These are phyloP conservation scores for Cladophialophora carrionii DNA, from an alignment of 2,329 filamentous ascomycete genomes.

Conservation along the genomic window DNA sequence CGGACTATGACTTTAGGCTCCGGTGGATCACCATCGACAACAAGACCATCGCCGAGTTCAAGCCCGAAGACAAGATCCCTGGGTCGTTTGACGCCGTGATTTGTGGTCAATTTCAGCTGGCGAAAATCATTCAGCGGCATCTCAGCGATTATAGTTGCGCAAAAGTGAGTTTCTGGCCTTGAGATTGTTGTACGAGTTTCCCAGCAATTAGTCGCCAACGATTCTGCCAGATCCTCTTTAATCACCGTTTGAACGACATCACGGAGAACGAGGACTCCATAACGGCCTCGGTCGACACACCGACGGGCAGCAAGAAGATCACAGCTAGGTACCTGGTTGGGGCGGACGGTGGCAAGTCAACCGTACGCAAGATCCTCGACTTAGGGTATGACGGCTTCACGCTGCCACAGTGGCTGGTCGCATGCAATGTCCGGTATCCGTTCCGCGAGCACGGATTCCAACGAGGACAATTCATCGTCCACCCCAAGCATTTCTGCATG, in stretches of 20 bases:
- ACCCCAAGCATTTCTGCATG: conserved; percentile 66
- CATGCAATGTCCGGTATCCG: conserved; percentile 37
- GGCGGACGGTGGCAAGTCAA: conserved; percentile 49
- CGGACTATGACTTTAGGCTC: conserved; percentile 20
- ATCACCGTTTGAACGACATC: conserved; percentile 16
- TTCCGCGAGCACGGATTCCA: conserved; percentile 44
- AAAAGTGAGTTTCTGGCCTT: conserved; percentile 12
- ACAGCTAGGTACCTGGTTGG: conserved; percentile 56
- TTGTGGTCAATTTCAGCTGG: conserved; percentile 35
- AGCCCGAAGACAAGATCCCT: conserved; percentile 24
- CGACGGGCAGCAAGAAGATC: conserved; percentile 14
- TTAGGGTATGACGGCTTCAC: conserved; percentile 43
- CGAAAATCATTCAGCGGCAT: conserved; percentile 33
- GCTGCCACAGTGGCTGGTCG: conserved; percentile 39
- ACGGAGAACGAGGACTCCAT: conserved; percentile 13
- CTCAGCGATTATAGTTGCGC: conserved; percentile 21
- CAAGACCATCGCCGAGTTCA: conserved; percentile 17
- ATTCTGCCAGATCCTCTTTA: conserved; percentile 20
- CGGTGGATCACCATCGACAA: conserved; percentile 27
- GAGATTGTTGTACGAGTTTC: neutral
- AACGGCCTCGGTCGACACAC: conserved; percentile 16
- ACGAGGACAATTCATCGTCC: conserved; percentile 56
- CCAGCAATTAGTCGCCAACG: neutral
- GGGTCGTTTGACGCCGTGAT: conserved; percentile 14
- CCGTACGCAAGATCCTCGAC: conserved; percentile 41